These are phyloP conservation scores for Hirsutella rhossiliensis DNA, from an alignment of 2,329 filamentous ascomycete genomes.

Conservation along the genomic window DNA sequence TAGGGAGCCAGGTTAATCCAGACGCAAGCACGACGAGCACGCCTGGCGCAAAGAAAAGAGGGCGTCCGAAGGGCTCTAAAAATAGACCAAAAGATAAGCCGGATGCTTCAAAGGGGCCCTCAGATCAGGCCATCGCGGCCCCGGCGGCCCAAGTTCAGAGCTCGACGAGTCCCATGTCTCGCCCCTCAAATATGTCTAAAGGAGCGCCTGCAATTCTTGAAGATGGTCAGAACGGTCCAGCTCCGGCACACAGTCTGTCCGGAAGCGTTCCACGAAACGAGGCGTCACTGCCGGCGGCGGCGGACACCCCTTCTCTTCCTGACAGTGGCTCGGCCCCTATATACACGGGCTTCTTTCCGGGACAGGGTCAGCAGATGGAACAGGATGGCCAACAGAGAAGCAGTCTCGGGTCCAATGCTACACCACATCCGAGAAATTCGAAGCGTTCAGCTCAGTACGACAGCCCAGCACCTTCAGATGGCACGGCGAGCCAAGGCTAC, in stretches of 20 bases:
- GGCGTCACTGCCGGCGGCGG: neutral
- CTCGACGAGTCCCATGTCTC: slow-evolving; percentile 1
- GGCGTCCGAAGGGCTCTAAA: slow-evolving; percentile 35
- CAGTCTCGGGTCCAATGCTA: neutral
- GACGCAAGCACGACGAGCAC: slow-evolving; percentile 8
- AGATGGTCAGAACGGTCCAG: neutral
- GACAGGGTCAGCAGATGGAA: too few species aligned
- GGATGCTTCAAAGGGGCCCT: slow-evolving; percentile 2
- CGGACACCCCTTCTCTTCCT: neutral
- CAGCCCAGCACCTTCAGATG: neutral
- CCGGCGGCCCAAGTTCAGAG: neutral
- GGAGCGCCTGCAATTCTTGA: neutral
- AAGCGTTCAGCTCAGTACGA: slow-evolving; percentile 2
- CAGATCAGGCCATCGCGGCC: neutral
- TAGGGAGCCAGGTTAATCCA: slow-evolving; percentile 2
- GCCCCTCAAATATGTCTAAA: neutral
- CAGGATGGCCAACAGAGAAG: neutral
- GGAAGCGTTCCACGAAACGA: neutral
- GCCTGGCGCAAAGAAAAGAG: slow-evolving; percentile 18
- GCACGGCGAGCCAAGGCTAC: neutral
- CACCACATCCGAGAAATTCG: neutral
- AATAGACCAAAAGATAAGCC: slow-evolving; percentile 23
- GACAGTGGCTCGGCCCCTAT: neutral
- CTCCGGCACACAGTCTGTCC: neutral
- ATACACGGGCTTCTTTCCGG: neutral